These are phyloP conservation scores for Fusarium proliferatum DNA, from an alignment of 2,329 filamentous ascomycete species.

Conservation along the genomic window DNA sequence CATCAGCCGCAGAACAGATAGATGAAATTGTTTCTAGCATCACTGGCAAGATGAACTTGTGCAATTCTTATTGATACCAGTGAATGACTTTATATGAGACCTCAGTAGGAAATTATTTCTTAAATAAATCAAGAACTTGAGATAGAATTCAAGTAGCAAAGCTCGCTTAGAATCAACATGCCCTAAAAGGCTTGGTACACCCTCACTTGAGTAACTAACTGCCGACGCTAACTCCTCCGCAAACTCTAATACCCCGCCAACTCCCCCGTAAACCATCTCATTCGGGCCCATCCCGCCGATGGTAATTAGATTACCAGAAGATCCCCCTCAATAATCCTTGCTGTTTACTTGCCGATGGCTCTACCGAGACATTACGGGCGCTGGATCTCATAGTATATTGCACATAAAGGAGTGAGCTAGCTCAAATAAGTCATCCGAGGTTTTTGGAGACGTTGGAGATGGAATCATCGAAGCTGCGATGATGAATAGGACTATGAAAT, in stretches of 20 bases:
- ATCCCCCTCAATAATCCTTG: background rate
- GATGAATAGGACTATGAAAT: fast-evolving
- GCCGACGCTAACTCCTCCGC: background rate
- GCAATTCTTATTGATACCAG: background rate
- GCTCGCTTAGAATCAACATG: background rate
- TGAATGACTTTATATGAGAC: no score
- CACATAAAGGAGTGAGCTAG: background rate
- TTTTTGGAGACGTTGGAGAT: background rate
- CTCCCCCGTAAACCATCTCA: background rate
- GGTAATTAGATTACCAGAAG: background rate
- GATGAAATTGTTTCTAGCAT: no score
- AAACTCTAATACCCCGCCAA: slow-evolving; percentile 11
- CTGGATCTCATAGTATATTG: no score
- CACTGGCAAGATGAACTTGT: background rate
- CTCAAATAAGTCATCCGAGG: background rate
- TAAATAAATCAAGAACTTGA: fast-evolving
- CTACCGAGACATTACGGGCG: background rate
- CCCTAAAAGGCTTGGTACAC: background rate
- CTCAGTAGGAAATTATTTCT: no score
- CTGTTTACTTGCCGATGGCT: background rate
- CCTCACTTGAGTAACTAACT: background rate
- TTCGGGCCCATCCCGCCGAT: background rate
- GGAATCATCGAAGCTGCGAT: background rate
- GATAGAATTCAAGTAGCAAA: fast-evolving
- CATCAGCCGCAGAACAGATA: background rate